Conservation (phyloP, 2,329 filamentous ascomycete genomes). For the Cytospora piceicola region DNA sequence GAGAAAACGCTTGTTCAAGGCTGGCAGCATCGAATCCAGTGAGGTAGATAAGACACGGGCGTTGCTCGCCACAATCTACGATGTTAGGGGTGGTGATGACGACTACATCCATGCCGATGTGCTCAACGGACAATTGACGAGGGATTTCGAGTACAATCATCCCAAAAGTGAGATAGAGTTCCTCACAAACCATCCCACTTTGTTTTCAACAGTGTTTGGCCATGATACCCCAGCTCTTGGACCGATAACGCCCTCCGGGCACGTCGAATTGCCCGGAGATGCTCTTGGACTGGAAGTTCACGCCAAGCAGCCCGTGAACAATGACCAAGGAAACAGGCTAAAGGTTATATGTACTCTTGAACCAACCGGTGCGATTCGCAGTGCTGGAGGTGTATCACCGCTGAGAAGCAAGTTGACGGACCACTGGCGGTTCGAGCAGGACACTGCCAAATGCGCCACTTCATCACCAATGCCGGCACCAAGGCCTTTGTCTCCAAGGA, state of each 20-base stretch:
- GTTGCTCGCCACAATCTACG: constrained; percentile 34
- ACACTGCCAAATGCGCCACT: constrained; percentile 5
- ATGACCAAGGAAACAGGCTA: background rate
- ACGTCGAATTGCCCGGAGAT: background rate
- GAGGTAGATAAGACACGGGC: constrained; percentile 35
- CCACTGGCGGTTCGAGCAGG: constrained; percentile 4
- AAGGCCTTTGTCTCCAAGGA: background rate
- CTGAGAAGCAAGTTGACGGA: constrained; percentile 8
- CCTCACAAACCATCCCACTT: constrained; percentile 3
- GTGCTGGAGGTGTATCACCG: background rate
- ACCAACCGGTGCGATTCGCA: background rate
- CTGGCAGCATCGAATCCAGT: constrained; percentile 11
- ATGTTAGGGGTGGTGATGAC: constrained; percentile 29
- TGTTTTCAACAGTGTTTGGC: constrained; percentile 9
- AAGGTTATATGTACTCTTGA: background rate
- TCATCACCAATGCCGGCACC: background rate
- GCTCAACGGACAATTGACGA: constrained; percentile 31
- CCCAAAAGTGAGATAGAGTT: constrained; percentile 13
- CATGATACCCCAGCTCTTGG: background rate
- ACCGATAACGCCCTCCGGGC: background rate
- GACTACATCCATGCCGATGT: constrained; percentile 35
- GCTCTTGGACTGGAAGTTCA: background rate
- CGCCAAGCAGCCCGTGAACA: background rate
- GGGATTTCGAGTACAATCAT: constrained; percentile 15
- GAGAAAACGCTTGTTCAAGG: constrained; percentile 34